A percentile compares a stretch with the other conserved stretches of the same genome.
These are phyloP conservation scores for Lasiodiplodia sp. DNA, from an alignment of 2,329 filamentous ascomycete species.

Conservation along the genomic window DNA sequence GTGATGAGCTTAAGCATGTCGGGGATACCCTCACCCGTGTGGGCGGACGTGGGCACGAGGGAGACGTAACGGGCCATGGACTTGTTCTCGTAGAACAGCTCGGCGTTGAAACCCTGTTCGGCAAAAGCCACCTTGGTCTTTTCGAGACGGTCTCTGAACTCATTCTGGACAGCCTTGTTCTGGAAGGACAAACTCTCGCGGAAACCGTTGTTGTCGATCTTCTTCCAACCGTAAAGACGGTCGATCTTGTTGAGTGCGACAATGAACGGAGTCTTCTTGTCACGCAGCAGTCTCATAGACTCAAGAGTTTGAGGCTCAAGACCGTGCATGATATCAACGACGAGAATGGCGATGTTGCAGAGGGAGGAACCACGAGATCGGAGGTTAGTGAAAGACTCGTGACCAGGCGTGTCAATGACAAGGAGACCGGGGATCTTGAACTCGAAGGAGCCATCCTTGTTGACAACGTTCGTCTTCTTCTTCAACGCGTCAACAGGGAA, in stretches of 20 bases:
- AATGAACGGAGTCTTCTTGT: constrained; percentile 96
- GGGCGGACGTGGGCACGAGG: constrained; percentile 94
- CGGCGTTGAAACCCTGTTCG: constrained; percentile 97
- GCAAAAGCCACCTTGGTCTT: constrained; percentile 93
- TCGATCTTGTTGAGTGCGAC: constrained; percentile 99
- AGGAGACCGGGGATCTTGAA: constrained; percentile 98
- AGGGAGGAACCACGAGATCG: constrained; percentile 96
- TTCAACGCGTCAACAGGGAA: constrained; percentile 94
- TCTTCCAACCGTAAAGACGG: constrained; percentile 98
- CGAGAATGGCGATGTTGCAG: constrained; percentile 98
- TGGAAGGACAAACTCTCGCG: constrained; percentile 88
- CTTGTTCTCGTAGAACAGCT: constrained; percentile 97
- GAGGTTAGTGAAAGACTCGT: constrained; percentile 99
- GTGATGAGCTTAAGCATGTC: constrained; percentile 98
- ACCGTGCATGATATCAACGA: constrained; percentile 99
- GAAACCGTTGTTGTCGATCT: constrained; percentile 98
- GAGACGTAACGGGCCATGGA: constrained; percentile 94
- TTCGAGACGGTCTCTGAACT: constrained; percentile 89
- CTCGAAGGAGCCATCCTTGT: constrained; percentile 86
- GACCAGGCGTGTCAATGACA: constrained; percentile 97
- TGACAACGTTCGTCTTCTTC: constrained; percentile 93
- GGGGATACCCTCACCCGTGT: constrained; percentile 98
- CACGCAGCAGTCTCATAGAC: constrained; percentile 92
- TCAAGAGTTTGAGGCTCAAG: constrained; percentile 96
- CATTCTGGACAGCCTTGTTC: constrained; percentile 90